A percentile compares a stretch with the other conserved stretches of the same genome.
Evolutionary conservation across 1,284 basidiomycete species (phyloP).

Genomic region (Cryptococcus neoformans): DNA sequence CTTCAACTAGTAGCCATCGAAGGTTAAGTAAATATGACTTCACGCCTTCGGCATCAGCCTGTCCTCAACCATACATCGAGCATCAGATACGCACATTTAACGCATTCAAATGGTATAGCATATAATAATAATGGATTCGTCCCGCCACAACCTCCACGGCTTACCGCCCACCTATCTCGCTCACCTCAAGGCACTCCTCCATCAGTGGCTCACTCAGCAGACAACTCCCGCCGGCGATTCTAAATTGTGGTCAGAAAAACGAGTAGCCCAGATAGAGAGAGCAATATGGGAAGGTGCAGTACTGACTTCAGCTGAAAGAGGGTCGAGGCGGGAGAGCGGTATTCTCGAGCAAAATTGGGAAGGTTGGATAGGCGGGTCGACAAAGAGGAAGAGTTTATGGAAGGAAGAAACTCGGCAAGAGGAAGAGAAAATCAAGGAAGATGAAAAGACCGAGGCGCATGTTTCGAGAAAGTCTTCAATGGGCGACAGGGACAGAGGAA

Average conservation of each 20-base stretch:
- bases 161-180: conserved; percentile 29
- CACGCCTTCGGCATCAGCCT: no score
- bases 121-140: conserved; percentile 3
- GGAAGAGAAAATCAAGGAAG: not conserved
- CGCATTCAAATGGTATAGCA: no score
- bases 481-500: not conserved
- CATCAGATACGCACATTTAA: no score
- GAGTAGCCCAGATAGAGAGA: conserved; percentile 17
- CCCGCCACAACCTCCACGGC: conserved; percentile 22
- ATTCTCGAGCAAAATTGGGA: conserved; percentile 30
- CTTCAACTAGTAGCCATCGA: no score
- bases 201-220: conserved; percentile 37
- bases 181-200: conserved; percentile 24
- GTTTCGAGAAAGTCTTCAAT: not conserved
- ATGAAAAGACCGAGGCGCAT: not conserved
- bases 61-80: no score
- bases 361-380: conserved; percentile 13
- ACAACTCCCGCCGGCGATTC: not conserved
- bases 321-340: conserved; percentile 1
- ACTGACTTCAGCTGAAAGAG: conserved; percentile 3
- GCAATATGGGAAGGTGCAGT: conserved; percentile 28
- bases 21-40: no score
- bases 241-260: conserved; percentile 18
- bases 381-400: conserved; percentile 15
- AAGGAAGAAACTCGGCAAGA: not conserved